Evolutionary conservation across 2,329 filamentous ascomycete genomes (phyloP), one percentile per base, ranked within the genome.

Genomic region (Epichloe aotearoae): DNA sequence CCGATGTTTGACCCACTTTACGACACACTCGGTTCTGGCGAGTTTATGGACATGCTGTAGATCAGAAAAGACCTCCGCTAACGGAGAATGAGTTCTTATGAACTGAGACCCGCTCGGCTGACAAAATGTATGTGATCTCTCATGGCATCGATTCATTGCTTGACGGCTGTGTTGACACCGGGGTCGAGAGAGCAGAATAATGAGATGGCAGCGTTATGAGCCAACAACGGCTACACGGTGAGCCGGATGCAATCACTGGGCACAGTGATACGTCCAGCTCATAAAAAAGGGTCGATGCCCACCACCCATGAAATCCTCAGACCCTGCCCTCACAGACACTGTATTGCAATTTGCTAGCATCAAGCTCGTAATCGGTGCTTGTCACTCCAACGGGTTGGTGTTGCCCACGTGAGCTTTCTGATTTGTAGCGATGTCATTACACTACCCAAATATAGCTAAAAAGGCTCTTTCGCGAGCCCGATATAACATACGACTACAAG

Each of bases 1-100:
- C 57, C 41, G 50, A 19, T 39, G 54, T 59, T 55, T 54, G 50
- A 52, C 53, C 60, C 50, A 56, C 54, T 50, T 53, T 56, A 55
- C 58, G 57, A 61, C 57, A 58, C 54, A 53, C 54, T 53, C 47
- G 49, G 33, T 34, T 43, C 33, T 51, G 49, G 49, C 49, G 49
- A 46, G 51, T 38, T 47, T 36, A 37, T 45, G 52, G 40, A 47
- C 23, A 47, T 48, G 41, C 30, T 48, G 46, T 53, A 49, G 49
- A 52, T 44, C 46, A 40, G n/a, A 38, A 26, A 17, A 49, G 15
- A 26, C 47, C 17, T 47, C 34, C 37, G 5, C 12, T 41, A 20
- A 42, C 6, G 47, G 47, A 34, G 14, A 44, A 44, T n/a, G n/a
- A 17, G 30, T 5, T n/a, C 44, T 37, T n/a, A 26, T 40, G 30